Evolutionary conservation across 2,329 filamentous ascomycete genomes (phyloP).

Genomic region (Neofusicoccum laricinum): DNA sequence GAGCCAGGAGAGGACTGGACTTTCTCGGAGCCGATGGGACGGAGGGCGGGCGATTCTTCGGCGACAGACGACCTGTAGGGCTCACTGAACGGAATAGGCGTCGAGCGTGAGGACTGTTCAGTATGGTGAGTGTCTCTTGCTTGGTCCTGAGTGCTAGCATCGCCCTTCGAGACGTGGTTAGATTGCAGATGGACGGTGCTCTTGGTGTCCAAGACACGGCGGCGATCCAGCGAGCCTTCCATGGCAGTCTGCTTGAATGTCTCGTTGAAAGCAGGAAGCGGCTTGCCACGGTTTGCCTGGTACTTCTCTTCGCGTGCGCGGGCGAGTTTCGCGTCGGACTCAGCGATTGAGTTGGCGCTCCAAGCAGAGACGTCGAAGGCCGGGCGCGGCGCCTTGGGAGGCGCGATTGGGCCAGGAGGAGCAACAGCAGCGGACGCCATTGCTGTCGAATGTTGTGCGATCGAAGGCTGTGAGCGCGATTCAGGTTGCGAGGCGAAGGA

Average conservation of each 20-base stretch:
- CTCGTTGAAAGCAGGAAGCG: slow-evolving; percentile 11
- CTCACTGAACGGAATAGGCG: slow-evolving; percentile 2
- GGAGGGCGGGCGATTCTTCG: background rate
- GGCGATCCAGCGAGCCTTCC: slow-evolving; percentile 1
- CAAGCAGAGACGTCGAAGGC: slow-evolving; percentile 14
- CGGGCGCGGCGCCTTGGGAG: slow-evolving; percentile 25
- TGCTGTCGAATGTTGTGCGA: background rate
- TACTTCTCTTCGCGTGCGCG: slow-evolving; percentile 1
- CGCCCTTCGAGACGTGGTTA: background rate
- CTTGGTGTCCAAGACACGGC: slow-evolving; percentile 13
- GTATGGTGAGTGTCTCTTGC: background rate
- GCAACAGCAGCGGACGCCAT: slow-evolving; percentile 10
- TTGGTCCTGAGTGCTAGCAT: background rate
- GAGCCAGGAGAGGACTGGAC: slow-evolving; percentile 10
- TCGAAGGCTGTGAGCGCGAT: slow-evolving; percentile 1
- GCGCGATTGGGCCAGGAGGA: slow-evolving; percentile 29
- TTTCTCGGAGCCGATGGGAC: slow-evolving; percentile 12
- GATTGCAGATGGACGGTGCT: background rate
- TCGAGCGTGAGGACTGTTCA: slow-evolving; percentile 3
- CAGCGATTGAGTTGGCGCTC: slow-evolving; percentile 8
- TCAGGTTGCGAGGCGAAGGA: slow-evolving; percentile 24
- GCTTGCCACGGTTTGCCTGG: background rate
- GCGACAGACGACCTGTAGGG: background rate
- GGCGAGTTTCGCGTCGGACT: slow-evolving; percentile 4
- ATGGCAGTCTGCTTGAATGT: slow-evolving; percentile 15